Percentiles rank a stretch among this genome's conserved stretches.
Evolutionary conservation across 208 protist species (phyloP).

Genomic region (Crithidia expoeki): DNA sequence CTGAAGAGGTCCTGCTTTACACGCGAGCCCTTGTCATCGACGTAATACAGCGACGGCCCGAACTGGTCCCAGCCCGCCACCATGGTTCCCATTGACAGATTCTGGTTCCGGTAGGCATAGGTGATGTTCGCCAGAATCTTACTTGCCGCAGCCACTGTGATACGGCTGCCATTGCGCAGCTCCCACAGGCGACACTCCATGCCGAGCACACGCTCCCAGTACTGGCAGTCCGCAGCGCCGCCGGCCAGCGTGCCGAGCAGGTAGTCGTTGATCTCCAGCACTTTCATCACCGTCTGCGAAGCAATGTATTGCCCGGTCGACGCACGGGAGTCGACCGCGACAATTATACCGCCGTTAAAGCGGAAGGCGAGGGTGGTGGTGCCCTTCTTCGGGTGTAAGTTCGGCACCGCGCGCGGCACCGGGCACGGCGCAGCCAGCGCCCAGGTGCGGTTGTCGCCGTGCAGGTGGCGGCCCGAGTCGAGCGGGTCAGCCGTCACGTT

Average conservation of each 20-base stretch:
- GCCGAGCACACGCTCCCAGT: constrained; percentile 98
- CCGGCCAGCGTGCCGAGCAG: constrained; percentile 99
- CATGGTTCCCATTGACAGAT: constrained; percentile 98
- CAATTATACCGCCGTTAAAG: constrained; percentile 98
- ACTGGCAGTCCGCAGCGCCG: constrained; percentile 99
- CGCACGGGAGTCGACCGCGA: constrained; percentile 99
- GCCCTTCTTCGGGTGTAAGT: constrained; percentile 93
- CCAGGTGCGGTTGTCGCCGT: constrained; percentile 73
- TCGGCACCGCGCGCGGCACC: constrained; percentile 85
- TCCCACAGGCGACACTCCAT: constrained; percentile 94
- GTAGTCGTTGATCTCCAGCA: constrained; percentile 99
- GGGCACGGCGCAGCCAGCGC: constrained; percentile 74
- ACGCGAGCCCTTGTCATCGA: constrained; percentile 99
- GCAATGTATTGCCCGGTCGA: constrained; percentile 98
- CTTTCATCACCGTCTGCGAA: constrained; percentile 99
- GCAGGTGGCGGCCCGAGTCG: constrained; percentile 64
- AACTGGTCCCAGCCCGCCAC: constrained; percentile 97
- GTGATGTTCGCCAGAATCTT: constrained; percentile 99
- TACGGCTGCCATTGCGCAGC: constrained; percentile 96
- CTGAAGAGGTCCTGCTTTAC: constrained; percentile 98
- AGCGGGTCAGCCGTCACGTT: constrained; percentile 78
- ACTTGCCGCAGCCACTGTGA: constrained; percentile 98
- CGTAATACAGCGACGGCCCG: constrained; percentile 98
- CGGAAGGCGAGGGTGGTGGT: constrained; percentile 99
- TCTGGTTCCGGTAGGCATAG: constrained; percentile 98